Evolutionary conservation across 257 asterid species (phyloP), one percentile per base, ranked within the genome.

Genomic region (Rauvolfia tetraphylla): DNA sequence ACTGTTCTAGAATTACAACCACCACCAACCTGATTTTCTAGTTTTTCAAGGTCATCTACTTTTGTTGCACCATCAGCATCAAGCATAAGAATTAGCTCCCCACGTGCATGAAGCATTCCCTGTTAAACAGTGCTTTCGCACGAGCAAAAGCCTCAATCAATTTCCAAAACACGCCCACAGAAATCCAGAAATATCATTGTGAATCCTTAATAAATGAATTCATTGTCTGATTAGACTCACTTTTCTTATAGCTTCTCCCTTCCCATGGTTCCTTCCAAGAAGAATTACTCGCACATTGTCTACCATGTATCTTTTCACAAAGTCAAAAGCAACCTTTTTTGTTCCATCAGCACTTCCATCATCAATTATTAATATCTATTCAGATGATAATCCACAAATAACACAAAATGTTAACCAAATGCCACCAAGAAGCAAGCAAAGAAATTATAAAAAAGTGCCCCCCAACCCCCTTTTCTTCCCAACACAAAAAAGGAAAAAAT

Each of bases 71-170:
- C 98, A 82, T 95, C 98, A 82, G 99, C 99, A 88, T 95, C 99
- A 79, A 95, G 97, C 99, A 95, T 95, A 83, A 95, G 81, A 79
- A 93, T 90, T 66, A 95, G 88, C 86, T 88, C 97, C 78, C 98
- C 99, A 57, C 99, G 99, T 70, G 99, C 90, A 84, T 96, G 99
- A 83, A 96, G 93, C 96, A 96, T 91, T 73, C 99, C 98, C 99
- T 96, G 90, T 87, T 91, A 86, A 81, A 84, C 86, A 88, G 83
- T 87, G 94, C 96, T 92, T 88, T 92, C 91, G 85, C 89, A 81
- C 80, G 88, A 92, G 96, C 98, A 81, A 77, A 83, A 79, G 83
- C 86, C 82, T 89, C 79, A 89, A 81, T 85, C 78, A 83, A 81
- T 84, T 77, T 78, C 66, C 71, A 71, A 54, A 61, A 80, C 48